A percentile compares a stretch with the other conserved stretches of the same genome.
Conservation (phyloP, 2,329 filamentous ascomycete genomes). For the Pseudopithomyces chartarum region DNA sequence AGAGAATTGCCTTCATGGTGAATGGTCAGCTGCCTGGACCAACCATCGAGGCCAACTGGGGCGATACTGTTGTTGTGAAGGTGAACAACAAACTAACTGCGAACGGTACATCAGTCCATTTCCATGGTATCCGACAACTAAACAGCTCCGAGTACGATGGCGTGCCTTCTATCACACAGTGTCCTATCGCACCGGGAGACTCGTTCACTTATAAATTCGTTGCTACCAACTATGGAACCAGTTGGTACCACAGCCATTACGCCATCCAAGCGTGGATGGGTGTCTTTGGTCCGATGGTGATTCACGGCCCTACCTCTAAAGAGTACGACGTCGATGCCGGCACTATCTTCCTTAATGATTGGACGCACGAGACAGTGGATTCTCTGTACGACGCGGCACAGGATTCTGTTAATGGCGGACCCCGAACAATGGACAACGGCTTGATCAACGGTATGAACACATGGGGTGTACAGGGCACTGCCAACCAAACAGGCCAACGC, state of each 20-base stretch:
- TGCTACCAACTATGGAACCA: conserved; percentile 47
- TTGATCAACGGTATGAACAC: conserved; percentile 17
- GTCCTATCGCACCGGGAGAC: conserved; percentile 29
- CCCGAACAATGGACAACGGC: conserved; percentile 27
- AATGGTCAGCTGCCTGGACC: conserved; percentile 29
- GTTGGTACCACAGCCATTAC: conserved; percentile 51
- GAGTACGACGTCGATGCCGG: conserved; percentile 37
- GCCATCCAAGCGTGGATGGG: conserved; percentile 49
- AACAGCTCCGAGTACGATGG: conserved; percentile 23
- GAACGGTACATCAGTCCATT: conserved; percentile 49
- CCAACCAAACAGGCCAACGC: conserved; percentile 6
- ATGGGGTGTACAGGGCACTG: conserved; percentile 8
- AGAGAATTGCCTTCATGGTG: conserved; percentile 25
- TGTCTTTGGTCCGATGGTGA: conserved; percentile 38
- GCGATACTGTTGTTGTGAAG: conserved; percentile 18
- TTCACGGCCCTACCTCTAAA: conserved; percentile 31
- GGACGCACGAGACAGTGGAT: conserved; percentile 33
- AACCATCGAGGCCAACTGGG: conserved; percentile 26
- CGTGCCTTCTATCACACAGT: conserved; percentile 40
- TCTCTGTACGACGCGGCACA: conserved; percentile 29
- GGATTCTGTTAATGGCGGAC: conserved; percentile 24
- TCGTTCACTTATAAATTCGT: conserved; percentile 41
- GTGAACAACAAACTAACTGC: conserved; percentile 37
- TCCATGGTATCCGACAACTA: conserved; percentile 42
- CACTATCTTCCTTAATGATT: conserved; percentile 36